These are phyloP conservation scores for Cutaneotrichosporon sp. DNA, from an alignment of 1,284 basidiomycete species.

Conservation along the genomic window DNA sequence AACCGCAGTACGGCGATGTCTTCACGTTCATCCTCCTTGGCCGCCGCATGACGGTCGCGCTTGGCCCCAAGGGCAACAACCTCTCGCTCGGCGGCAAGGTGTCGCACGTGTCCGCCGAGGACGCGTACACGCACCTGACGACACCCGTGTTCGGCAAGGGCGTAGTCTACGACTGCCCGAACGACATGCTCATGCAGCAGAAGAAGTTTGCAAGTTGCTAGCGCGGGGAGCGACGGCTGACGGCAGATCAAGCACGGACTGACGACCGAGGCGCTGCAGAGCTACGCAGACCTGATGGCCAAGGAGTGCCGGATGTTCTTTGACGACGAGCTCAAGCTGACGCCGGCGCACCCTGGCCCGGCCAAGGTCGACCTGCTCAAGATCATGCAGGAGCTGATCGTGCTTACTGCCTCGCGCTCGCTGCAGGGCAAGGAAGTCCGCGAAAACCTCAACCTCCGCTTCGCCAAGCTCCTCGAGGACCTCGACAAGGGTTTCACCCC, in stretches of 20 bases:
- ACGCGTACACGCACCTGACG: slow-evolving; percentile 90
- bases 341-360: slow-evolving; percentile 20
- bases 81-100: slow-evolving; percentile 92
- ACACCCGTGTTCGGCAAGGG: slow-evolving; percentile 94
- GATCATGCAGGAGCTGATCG: slow-evolving; percentile 86
- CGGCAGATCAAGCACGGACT: slow-evolving; percentile 78
- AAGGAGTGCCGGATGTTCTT: slow-evolving; percentile 74
- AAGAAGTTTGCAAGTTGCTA: slow-evolving; percentile 69
- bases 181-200: slow-evolving; percentile 97
- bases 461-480: slow-evolving; percentile 81
- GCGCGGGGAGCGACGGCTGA: not conserved
- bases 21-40: slow-evolving; percentile 93
- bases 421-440: slow-evolving; percentile 91
- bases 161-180: slow-evolving; percentile 96
- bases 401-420: slow-evolving; percentile 87
- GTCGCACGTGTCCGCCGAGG: slow-evolving; percentile 87
- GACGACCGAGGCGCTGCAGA: slow-evolving; percentile 82
- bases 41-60: slow-evolving; percentile 80
- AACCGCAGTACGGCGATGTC: slow-evolving; percentile 59
- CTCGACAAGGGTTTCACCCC: slow-evolving; percentile 90
- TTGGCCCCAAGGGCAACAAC: slow-evolving; percentile 90
- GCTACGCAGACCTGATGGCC: slow-evolving; percentile 86
- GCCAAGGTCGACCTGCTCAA: slow-evolving; percentile 58
- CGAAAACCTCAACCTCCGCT: slow-evolving; percentile 68
- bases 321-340: slow-evolving; percentile 45